These are phyloP conservation scores for Paraglomus brasilianum DNA, from an alignment of 192 early-diverging fungal genomes.

Conservation along the genomic window DNA sequence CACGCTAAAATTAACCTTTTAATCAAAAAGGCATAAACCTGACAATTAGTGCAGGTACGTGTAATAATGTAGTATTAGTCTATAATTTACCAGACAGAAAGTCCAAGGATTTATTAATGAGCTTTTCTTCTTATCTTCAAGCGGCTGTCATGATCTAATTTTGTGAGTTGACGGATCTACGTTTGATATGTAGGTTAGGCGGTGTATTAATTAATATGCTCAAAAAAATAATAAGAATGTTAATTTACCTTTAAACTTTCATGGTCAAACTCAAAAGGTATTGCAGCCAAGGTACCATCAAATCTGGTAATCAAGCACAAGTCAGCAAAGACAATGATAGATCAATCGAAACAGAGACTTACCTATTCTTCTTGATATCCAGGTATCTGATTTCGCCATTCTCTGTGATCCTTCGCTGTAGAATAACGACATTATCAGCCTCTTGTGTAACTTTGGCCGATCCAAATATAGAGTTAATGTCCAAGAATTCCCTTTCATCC, in stretches of 20 bases:
- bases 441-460: slow-evolving; percentile 76
- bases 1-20: too few relatives aligned
- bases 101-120: too few relatives aligned
- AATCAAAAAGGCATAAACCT: too few relatives aligned
- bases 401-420: slow-evolving; percentile 50
- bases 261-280: slow-evolving; percentile 43
- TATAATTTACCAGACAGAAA: too few relatives aligned
- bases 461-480: slow-evolving; percentile 70
- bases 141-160: too few relatives aligned
- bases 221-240: too few relatives aligned
- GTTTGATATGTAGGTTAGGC: too few relatives aligned
- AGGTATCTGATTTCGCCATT: slow-evolving; percentile 44
- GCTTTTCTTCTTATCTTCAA: too few relatives aligned
- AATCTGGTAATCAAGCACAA: slow-evolving; percentile 39
- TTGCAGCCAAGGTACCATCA: slow-evolving; percentile 64
- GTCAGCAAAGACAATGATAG: neutral
- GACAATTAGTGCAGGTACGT: too few relatives aligned
- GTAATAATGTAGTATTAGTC: too few relatives aligned
- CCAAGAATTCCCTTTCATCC: slow-evolving; percentile 53
- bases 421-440: slow-evolving; percentile 71
- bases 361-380: slow-evolving; percentile 67
- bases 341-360: neutral
- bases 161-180: too few relatives aligned
- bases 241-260: slow-evolving; percentile 30
- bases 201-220: too few relatives aligned